phyloP scores from a whole-genome alignment of 1,139 yeast species.

The Sugiyamaella xylanicola region DNA sequence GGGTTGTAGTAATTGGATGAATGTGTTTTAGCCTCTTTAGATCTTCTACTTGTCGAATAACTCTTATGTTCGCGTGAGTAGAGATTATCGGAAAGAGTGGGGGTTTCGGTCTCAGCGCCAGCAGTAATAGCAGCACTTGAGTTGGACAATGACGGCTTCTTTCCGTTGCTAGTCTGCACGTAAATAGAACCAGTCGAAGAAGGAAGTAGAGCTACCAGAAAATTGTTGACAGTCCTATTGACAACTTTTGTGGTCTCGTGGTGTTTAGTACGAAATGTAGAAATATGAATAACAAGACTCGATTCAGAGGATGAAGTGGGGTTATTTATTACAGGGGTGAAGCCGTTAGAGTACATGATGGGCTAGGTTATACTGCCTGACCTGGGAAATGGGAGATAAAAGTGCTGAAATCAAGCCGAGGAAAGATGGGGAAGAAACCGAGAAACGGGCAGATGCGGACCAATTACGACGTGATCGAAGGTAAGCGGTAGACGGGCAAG shows the following conservation, averaged over 20 bases:
- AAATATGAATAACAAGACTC: constrained; percentile 5
- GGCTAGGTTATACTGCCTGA: neutral
- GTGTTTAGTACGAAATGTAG: constrained; percentile 1
- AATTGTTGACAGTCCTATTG: neutral
- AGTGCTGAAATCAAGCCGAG: constrained; percentile 1
- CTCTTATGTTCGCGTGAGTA: neutral
- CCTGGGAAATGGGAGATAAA: neutral
- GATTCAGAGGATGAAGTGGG: neutral
- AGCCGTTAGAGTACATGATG: neutral
- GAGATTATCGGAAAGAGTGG: neutral
- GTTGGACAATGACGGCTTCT: neutral
- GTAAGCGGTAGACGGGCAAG: neutral
- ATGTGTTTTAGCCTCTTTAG: neutral
- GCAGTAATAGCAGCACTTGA: neutral
- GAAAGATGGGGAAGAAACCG: constrained; percentile 5
- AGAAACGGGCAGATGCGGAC: neutral
- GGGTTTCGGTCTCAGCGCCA: neutral
- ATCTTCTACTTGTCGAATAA: neutral
- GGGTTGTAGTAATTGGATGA: constrained; percentile 14
- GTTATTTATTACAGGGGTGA: constrained; percentile 8
- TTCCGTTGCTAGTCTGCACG: no score
- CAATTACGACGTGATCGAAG: constrained; percentile 3
- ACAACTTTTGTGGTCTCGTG: neutral
- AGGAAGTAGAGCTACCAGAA: neutral
- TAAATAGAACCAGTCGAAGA: neutral